Conservation (phyloP, 768 basidiomycete genomes). For the Podaxis carcinomalis region DNA sequence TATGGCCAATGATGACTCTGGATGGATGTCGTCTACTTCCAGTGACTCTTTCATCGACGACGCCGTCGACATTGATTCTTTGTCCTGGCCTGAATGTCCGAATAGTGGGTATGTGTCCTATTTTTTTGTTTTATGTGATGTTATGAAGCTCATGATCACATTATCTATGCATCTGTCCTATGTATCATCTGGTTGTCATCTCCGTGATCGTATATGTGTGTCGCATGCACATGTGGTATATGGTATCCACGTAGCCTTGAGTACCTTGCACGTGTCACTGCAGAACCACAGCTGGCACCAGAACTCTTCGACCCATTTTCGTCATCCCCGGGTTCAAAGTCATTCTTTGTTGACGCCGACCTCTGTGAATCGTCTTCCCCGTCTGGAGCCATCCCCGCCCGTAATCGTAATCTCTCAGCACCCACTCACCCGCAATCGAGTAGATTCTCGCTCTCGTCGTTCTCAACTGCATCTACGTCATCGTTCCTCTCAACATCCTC, state of each 20-base stretch:
- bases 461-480: conserved; percentile 17
- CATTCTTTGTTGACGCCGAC: conserved; percentile 38
- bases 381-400: conserved; percentile 17
- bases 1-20: conserved; percentile 5
- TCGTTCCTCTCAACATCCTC: conserved; percentile 17
- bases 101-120: conserved; percentile 5
- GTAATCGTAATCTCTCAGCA: conserved; percentile 38
- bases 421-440: conserved; percentile 30
- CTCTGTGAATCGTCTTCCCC: conserved; percentile 11
- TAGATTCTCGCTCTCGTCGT: conserved; percentile 23
- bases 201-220: not conserved
- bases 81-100: conserved; percentile 3
- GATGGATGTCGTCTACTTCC: conserved; percentile 1
- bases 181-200: not conserved
- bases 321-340: conserved; percentile 35
- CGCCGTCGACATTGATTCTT: not conserved
- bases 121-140: not conserved
- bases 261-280: not conserved
- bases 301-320: conserved; percentile 35
- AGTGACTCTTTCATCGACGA: not conserved
- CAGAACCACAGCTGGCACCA: not conserved
- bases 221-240: not conserved
- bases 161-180: not conserved
- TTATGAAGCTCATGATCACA: not conserved
- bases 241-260: conserved; percentile 1